Base-by-base conservation (phyloP, 2,329 filamentous ascomycete genomes). In the Polytolypa hystricis region DNA sequence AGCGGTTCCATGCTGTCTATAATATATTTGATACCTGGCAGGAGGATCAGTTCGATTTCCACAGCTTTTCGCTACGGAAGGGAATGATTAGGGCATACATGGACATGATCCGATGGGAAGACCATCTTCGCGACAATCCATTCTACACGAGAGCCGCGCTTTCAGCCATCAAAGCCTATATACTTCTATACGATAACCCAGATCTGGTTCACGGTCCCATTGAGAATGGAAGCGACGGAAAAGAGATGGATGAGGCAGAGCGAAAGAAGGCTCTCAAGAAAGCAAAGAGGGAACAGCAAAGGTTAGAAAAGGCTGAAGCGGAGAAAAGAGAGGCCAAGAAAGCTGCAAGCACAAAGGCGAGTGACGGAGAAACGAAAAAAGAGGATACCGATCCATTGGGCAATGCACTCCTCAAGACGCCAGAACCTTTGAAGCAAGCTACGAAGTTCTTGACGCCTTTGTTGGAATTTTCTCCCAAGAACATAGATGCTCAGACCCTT, bases 1-100 rank as follows among this genome's bases (percentile, higher is more conserved):
- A 98, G 68, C 78, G 93, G 33, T 89, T 95, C 61, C 84, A 87
- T 46, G 71, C 84, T 15, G 75, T 98, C 39, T 80, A 81, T 57
- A 85, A 84, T 61, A 93, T 98, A 47, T 98, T 98, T 52, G 89
- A 96, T 47, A 78, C 85, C 14, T 98, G 91, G 91, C 82, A 93
- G 55, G 93, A 98, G 57, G 91, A 98, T 51, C 91, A 98, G 54
- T 95, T 96, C 52, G 91, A 98, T 58, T 98, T 98, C 68, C 93
- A 98, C 69, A 85, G 78, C 57, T 98, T 98, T 62, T 95, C 86
- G 14, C 68, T 98, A n/a, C 73, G 91, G 14, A 98, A 96, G 61
- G 93, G 93, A 10, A 89, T 94, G 69, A 84, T 96, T 42, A 73
- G 89, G 39, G 84, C 91, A 1, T 98, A 98, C 55, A 69, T 98